Evolutionary conservation across 805 yeast species (phyloP).

Genomic region (Phaffomyces antillensis): DNA sequence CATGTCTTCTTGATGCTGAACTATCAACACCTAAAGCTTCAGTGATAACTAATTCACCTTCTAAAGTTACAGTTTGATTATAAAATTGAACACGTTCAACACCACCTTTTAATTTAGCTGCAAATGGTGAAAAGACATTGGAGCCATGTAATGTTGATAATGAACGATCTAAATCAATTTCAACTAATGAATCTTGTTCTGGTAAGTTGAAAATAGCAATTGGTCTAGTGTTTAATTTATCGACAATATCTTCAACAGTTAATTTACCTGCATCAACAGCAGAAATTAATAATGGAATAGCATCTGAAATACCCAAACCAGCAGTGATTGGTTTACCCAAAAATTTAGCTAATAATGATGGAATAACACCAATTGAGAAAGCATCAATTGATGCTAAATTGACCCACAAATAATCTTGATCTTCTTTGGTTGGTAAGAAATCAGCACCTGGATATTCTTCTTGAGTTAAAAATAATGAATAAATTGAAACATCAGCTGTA

Average conservation of each 20-base stretch:
- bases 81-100: constrained; percentile 82
- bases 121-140: constrained; percentile 49
- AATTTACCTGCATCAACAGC: constrained; percentile 73
- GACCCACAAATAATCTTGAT: constrained; percentile 78
- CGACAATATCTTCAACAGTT: constrained; percentile 63
- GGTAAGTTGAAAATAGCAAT: constrained; percentile 75
- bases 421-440: constrained; percentile 74
- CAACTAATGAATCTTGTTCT: constrained; percentile 72
- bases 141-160: constrained; percentile 34
- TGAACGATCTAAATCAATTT: constrained; percentile 73
- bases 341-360: constrained; percentile 63
- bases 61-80: constrained; percentile 75
- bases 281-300: constrained; percentile 71
- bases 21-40: constrained; percentile 50
- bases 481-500: constrained; percentile 84
- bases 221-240: constrained; percentile 76
- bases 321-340: constrained; percentile 53
- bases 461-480: constrained; percentile 68
- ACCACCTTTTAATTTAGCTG: constrained; percentile 61
- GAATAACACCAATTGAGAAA: constrained; percentile 78
- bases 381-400: constrained; percentile 69
- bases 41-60: constrained; percentile 61
- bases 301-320: constrained; percentile 75
- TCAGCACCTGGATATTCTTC: constrained; percentile 63
- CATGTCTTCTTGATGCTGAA: constrained; percentile 23